Conservation (phyloP, 805 yeast species). For the Zygotorulaspora florentina region DNA sequence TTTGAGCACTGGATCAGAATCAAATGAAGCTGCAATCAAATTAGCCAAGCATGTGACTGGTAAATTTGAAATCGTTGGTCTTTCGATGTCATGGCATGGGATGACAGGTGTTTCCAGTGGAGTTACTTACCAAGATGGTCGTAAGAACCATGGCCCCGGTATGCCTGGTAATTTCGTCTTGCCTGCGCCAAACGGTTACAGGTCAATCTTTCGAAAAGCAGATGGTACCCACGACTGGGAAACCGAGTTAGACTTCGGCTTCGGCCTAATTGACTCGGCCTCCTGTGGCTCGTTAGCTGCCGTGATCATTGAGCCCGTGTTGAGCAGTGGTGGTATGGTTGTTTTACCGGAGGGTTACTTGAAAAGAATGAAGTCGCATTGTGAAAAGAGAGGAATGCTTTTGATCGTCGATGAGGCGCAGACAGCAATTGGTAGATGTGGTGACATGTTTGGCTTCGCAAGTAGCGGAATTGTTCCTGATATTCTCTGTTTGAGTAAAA, state of each 20-base stretch:
- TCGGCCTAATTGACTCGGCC: conserved; percentile 27
- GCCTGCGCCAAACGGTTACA: conserved; percentile 29
- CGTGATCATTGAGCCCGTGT: conserved; percentile 48
- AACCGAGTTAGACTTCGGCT: conserved; percentile 29
- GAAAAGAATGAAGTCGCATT: conserved; percentile 25
- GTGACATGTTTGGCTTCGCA: conserved; percentile 42
- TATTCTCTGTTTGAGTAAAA: conserved; percentile 33
- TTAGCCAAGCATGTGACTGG: conserved; percentile 30
- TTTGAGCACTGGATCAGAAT: conserved; percentile 34
- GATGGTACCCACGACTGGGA: conserved; percentile 33
- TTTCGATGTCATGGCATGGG: conserved; percentile 32
- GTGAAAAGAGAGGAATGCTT: conserved; percentile 41
- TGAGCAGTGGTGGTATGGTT: conserved; percentile 52
- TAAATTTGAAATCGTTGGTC: conserved; percentile 29
- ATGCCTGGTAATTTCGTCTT: conserved; percentile 28
- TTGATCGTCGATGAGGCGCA: conserved; percentile 54
- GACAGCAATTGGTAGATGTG: conserved; percentile 52
- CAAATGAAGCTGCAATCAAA: conserved; percentile 36
- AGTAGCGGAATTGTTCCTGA: conserved; percentile 34
- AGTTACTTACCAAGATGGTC: conserved; percentile 28
- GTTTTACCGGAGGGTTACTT: conserved; percentile 36
- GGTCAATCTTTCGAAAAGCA: conserved; percentile 26
- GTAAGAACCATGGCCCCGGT: conserved; percentile 29
- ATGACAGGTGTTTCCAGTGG: conserved; percentile 31
- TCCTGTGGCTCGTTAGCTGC: conserved; percentile 45